Evolutionary conservation across 2,329 filamentous ascomycete species (phyloP), one percentile per base, ranked within the genome.

Genomic region (Bipolaris victoriae): DNA sequence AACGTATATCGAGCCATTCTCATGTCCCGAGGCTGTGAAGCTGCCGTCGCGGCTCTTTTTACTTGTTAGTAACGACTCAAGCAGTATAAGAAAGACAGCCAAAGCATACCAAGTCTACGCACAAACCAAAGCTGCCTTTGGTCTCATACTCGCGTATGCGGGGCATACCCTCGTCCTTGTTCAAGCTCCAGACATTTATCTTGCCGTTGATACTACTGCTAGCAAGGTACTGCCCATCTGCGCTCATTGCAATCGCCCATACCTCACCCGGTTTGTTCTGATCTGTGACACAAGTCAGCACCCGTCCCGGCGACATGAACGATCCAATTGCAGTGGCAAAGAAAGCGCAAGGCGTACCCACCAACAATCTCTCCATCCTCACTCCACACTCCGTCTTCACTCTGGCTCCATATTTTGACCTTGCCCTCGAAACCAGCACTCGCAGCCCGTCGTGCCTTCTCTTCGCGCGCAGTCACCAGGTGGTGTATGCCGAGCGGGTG

Each of bases 401-500:
- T 78, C 55, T 86, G 80, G 36, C 79, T 80, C 95, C 95, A 99
- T 66, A 96, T 81, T 77, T 91, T 94, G 52, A 96, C 83, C 65
- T 95, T 91, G 39, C 96, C 94, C 16, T 88, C 91, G 70, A 99
- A 99, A 0, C 95, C 96, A 13, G 89, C 90, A 58, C 89, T 96
- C 3, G 90, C 92, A 15, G 91, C 91, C 52, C 87, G 83, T 36
- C 63, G 61, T 24, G 68, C 51, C 36, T 83, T 86, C 41, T 92
- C 92, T 65, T 90, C 84, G 39, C 78, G 81, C 76, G 87, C 80
- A 74, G 89, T 88, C 61, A 87, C 88, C 48, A 98, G 81, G 78
- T 99, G 95, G 78, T 99, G 95, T 72, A 92, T 95, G 65, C 95
- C 95, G 33, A 97, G 85, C 64, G 88, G 88, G 80, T 99, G 95